A percentile compares a stretch with the other conserved stretches of the same genome.
phyloP scores from a whole-genome alignment of 2,329 filamentous ascomycete genomes.

The Canariomyces notabilis region DNA sequence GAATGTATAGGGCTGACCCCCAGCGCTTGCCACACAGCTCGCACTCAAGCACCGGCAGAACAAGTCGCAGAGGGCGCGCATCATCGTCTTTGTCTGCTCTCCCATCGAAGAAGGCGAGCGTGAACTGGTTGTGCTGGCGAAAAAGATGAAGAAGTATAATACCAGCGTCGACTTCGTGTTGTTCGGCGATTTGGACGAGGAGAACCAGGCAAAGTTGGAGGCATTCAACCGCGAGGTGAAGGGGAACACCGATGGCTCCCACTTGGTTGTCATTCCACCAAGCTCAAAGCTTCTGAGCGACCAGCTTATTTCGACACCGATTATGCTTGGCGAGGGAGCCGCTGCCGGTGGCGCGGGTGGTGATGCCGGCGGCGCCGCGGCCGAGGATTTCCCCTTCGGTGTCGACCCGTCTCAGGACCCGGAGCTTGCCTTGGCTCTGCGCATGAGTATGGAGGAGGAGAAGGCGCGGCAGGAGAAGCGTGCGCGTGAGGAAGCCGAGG shows the following conservation, averaged over 20 bases:
- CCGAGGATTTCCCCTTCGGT: conserved; percentile 74
- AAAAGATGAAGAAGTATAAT: conserved; percentile 98
- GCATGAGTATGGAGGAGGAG: conserved; percentile 98
- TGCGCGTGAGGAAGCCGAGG: conserved; percentile 68
- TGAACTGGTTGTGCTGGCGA: conserved; percentile 80
- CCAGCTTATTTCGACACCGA: conserved; percentile 81
- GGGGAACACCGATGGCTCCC: conserved; percentile 74
- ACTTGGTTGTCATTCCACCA: conserved; percentile 85
- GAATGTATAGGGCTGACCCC: conserved; percentile 2
- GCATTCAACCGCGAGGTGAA: conserved; percentile 93
- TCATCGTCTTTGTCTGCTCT: conserved; percentile 95
- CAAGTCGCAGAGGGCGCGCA: conserved; percentile 91
- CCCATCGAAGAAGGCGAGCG: conserved; percentile 87
- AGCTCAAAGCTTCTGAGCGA: conserved; percentile 90
- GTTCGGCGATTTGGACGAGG: conserved; percentile 89
- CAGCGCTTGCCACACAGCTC: conserved; percentile 51
- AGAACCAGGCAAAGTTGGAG: conserved; percentile 83
- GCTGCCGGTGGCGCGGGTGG: conserved; percentile 52
- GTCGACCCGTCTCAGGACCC: conserved; percentile 90
- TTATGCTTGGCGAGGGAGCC: conserved; percentile 76
- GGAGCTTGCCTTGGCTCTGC: conserved; percentile 85
- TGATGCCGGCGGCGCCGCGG: conserved; percentile 50
- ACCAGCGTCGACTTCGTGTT: conserved; percentile 91
- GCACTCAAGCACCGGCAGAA: conserved; percentile 97
- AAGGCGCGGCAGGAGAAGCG: conserved; percentile 88